These are phyloP conservation scores for Colletotrichum tanaceti DNA, from an alignment of 2,329 filamentous ascomycete species.

Conservation along the genomic window DNA sequence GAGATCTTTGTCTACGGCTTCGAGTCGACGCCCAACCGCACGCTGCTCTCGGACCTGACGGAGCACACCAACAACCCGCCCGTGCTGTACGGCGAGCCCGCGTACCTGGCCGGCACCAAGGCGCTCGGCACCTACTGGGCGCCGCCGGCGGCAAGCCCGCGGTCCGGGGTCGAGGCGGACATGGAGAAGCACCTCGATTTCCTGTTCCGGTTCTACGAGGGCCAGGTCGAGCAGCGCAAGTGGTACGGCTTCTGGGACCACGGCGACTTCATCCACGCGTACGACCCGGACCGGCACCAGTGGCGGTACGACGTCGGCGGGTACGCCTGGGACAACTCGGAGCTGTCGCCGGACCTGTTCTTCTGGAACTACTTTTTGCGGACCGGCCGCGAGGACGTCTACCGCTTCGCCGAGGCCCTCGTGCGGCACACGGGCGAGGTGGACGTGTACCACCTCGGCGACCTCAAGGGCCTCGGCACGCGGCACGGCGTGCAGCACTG, in stretches of 20 bases:
- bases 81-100: constrained; percentile 59
- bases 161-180: constrained; percentile 47
- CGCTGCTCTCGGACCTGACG: constrained; percentile 57
- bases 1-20: constrained; percentile 67
- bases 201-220: constrained; percentile 65
- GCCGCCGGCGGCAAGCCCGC: constrained; percentile 44
- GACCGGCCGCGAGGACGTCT: constrained; percentile 68
- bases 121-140: constrained; percentile 68
- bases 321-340: constrained; percentile 74
- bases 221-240: constrained; percentile 65
- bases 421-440: constrained; percentile 71
- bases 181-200: constrained; percentile 68
- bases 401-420: constrained; percentile 68
- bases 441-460: constrained; percentile 70
- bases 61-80: constrained; percentile 63
- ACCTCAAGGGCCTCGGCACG: constrained; percentile 69
- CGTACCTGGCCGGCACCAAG: constrained; percentile 62
- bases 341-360: constrained; percentile 71
- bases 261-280: constrained; percentile 72
- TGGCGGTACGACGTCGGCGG: constrained; percentile 74
- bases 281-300: constrained; percentile 67
- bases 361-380: constrained; percentile 73
- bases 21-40: constrained; percentile 61
- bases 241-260: constrained; percentile 75
- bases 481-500: constrained; percentile 73